Evolutionary conservation across 805 yeast genomes (phyloP), one percentile per base, ranked within the genome.

Genomic region (Hanseniaspora thailandica): DNA sequence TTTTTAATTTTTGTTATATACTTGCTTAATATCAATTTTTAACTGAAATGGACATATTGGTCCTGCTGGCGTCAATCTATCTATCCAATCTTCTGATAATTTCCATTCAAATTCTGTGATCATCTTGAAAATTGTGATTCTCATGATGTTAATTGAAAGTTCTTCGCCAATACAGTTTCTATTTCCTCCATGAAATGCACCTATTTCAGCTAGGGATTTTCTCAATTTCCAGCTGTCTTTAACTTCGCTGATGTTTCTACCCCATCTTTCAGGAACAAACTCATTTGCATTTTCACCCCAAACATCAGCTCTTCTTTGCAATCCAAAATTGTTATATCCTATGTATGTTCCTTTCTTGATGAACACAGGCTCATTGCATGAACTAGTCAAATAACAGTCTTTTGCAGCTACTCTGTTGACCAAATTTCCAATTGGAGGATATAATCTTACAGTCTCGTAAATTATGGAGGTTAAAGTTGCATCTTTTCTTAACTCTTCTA

Each of bases 111-210:
- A 78, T 1, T 62, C 59, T 26, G 56, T 61, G 13, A 78, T 52
- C 12, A 77, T 58, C 38, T 65, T 66, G 6, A 63, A 60, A 4
- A 77, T 47, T 9, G 74, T 67, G 12, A 69, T 61, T 55, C 73
- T 71, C 26, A 71, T 63, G 58, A 77, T 77, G 38, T 64, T 62
- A 8, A 78, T 62, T 1, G 82, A 82, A 61, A 76, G 71, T 57
- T 75, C 74, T 58, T 79, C 83, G 5, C 84, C 84, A 19, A 79
- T 61, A 61, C 84, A 79, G 0, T 82, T 81, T 44, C 84, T 63
- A 57, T 68, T 74, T 9, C 82, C 73, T 6, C 84, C 84, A 61
- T 78, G 83, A 56, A 78, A 78, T 0, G 81, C 72, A 3, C 78
- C 73, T 17, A 78, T 60, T 8, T 67, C 68, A 7, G 75, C 70